Conservation (phyloP, 768 basidiomycete genomes). For the Mycena chlorophos region DNA sequence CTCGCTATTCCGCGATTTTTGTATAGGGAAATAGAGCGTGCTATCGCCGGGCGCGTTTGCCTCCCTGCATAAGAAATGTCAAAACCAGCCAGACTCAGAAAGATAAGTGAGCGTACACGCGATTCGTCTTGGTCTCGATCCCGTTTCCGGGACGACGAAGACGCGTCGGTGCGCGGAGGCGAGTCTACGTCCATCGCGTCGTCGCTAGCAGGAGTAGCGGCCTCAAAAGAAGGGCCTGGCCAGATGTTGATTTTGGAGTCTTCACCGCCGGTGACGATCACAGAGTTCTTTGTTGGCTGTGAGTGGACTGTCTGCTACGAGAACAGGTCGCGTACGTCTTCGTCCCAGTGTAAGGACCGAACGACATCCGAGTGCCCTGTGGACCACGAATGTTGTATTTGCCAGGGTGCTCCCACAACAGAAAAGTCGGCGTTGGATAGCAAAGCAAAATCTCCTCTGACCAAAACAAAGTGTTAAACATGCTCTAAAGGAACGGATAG, state of each 20-base stretch:
- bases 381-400: slow-evolving; percentile 52
- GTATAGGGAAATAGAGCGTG: slow-evolving; percentile 79
- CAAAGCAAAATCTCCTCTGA: slow-evolving; percentile 63
- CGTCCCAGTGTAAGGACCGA: slow-evolving; percentile 57
- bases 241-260: slow-evolving; percentile 49
- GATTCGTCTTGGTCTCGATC: slow-evolving; percentile 25
- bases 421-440: slow-evolving; percentile 46
- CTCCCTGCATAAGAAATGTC: slow-evolving; percentile 5
- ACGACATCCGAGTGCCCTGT: slow-evolving; percentile 58
- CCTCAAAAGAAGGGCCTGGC: slow-evolving; percentile 25
- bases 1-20: slow-evolving; percentile 82
- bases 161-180: neutral
- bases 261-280: slow-evolving; percentile 53
- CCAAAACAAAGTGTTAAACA: neutral
- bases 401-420: slow-evolving; percentile 45
- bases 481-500: neutral
- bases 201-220: slow-evolving; percentile 9
- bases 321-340: slow-evolving; percentile 37
- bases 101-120: slow-evolving; percentile 19
- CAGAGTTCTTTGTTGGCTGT: slow-evolving; percentile 32
- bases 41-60: slow-evolving; percentile 9
- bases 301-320: neutral
- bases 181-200: slow-evolving; percentile 32
- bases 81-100: no score
- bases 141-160: slow-evolving; percentile 22